These are phyloP conservation scores for Chlorella vulgaris DNA, from an alignment of 139 green algal genomes.

Conservation along the genomic window DNA sequence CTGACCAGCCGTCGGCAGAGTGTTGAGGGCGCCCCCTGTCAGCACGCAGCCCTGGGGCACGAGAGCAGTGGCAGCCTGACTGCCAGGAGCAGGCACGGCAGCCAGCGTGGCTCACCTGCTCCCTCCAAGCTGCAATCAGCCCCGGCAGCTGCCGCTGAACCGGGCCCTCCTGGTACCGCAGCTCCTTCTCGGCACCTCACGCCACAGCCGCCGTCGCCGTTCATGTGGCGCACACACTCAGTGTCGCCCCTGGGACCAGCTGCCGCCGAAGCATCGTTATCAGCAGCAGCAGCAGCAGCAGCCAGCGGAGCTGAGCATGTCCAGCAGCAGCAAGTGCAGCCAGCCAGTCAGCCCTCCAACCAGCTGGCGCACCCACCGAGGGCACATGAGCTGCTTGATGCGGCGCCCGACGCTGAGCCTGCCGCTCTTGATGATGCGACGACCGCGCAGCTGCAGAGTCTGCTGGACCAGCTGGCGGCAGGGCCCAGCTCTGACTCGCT, in stretches of 20 bases:
- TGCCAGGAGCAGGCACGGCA: conserved; percentile 7
- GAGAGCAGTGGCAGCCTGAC: conserved; percentile 18
- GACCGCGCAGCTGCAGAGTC: conserved; percentile 32
- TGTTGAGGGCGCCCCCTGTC: background rate
- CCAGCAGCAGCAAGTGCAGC: conserved; percentile 2
- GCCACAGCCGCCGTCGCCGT: conserved; percentile 8
- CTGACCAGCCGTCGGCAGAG: conserved; percentile 25
- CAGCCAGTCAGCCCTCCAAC: background rate
- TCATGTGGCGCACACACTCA: background rate
- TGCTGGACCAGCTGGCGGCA: conserved; percentile 40
- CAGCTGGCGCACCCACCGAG: no score
- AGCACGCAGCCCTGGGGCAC: background rate
- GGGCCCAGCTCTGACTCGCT: conserved; percentile 37
- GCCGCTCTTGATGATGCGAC: conserved; percentile 23
- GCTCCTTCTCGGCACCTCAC: background rate
- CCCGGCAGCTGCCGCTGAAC: background rate
- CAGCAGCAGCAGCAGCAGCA: background rate
- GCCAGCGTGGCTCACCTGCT: conserved; percentile 4
- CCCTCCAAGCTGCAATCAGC: background rate
- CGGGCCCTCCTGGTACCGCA: background rate
- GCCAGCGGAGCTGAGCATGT: no score
- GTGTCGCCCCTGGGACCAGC: no score
- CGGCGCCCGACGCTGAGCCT: background rate
- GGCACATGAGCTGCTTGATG: background rate
- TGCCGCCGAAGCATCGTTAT: no score